Base-by-base conservation (phyloP, 129 eudicot genomes). In the Flaveria robusta region DNA sequence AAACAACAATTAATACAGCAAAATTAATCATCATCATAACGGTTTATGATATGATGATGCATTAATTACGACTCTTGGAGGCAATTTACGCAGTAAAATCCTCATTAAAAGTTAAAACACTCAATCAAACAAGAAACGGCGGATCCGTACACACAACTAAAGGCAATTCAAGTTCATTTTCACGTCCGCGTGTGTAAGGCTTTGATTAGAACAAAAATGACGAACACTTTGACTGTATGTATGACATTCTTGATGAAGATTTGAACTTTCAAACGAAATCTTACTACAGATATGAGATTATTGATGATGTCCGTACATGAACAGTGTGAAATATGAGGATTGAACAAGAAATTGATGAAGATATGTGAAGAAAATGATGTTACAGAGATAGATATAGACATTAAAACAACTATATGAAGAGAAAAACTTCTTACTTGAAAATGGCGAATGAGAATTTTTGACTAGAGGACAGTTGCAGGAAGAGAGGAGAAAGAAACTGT, bases 11-110 rank as follows among this genome's bases (percentile, higher is more conserved):
- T 29, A 34, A 31, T 24, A 31, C 37, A 3, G 19, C 79, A 49
- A 15, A 76, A 34, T 51, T 37, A 66, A 51, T 22, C 23, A 74
- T 43, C 78, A 60, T 58, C 27, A 46, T 37, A 75, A 64, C 50
- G 20, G 42, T n/a, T 58, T 34, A 34, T 5, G 39, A 34, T 60
- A 12, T 26, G 41, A 64, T 47, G n/a, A 66, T 31, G 18, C 22
- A 66, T 18, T 54, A 47, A 66, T 10, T 76, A 9, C 0, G 43
- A 64, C 13, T 64, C 14, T 31, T 75, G 24, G 45, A 37, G 45
- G 52, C 66, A 49, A 19, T 65, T 50, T 76, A 66, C 11, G 20
- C 80, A 51, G 22, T 13, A 76, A 76, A 64, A 11, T 66, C 1
- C 15, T 51, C 52, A 34, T 10, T 66, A 5, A 34, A 34, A 5